Base-by-base conservation (phyloP, 805 yeast species). In the Ogataea pini region DNA sequence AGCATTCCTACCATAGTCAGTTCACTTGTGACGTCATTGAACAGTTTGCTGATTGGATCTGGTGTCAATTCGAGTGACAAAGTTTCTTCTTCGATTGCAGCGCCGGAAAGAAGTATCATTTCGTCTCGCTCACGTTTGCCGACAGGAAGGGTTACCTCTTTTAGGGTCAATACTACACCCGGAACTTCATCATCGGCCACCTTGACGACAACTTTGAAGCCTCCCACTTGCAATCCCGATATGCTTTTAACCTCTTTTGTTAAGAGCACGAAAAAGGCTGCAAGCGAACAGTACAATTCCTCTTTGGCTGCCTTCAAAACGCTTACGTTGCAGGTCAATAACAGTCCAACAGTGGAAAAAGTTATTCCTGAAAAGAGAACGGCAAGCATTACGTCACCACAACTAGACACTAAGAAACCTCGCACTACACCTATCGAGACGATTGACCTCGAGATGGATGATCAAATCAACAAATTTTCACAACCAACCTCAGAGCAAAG, bases 61-160 rank as follows among this genome's bases (percentile, higher is more conserved):
- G 34, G 34, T 28, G n/a, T 14, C 31, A 28, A 12, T 12, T 28
- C 31, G 6, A 13, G 14, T 28, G 31, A 28, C n/a, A 28, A 13
- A 10, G 6, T 28, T 7, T 28, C 31, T 28, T 28, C 31, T 4
- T 7, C 31, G 5, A 28, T 12, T 10, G 5, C 31, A 4, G 31
- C 31, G 6, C 50, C 63, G 16, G 58, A 67, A 31, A 32, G 44
- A 55, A 40, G 59, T 36, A 63, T 61, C 42, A 54, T 61, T 3
- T 52, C 65, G 46, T 45, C 55, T 22, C 49, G 51, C 17, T 49
- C 64, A 8, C 63, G 63, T 2, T 42, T 62, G 6, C 67, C 69
- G 7, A 57, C 60, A 7, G 64, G 68, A 9, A 54, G 63, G n/a
- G 56, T 63, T 7, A 52, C 69, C 3, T 57, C 67, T 10, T 69